These are phyloP conservation scores for Akanthomyces muscarius DNA, from an alignment of 2,329 filamentous ascomycete species.

Conservation along the genomic window DNA sequence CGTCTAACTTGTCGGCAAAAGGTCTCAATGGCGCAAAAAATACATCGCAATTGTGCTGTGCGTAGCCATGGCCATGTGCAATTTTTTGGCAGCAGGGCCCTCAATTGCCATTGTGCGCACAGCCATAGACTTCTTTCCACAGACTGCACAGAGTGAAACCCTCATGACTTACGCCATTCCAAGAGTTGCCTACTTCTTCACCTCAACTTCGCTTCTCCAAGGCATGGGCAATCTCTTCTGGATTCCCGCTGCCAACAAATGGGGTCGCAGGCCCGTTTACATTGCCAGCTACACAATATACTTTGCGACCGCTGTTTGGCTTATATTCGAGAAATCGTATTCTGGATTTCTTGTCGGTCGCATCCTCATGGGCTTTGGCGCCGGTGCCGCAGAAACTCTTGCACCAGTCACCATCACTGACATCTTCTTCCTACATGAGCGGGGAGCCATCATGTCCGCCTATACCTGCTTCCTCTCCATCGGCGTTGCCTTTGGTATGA, in stretches of 20 bases:
- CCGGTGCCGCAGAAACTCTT: conserved; percentile 50
- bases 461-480: conserved; percentile 40
- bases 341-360: conserved; percentile 41
- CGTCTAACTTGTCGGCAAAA: conserved; percentile 21
- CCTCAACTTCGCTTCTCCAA: conserved; percentile 45
- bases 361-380: conserved; percentile 49
- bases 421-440: conserved; percentile 54
- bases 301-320: conserved; percentile 38
- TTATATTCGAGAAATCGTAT: conserved; percentile 40
- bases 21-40: conserved; percentile 44
- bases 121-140: conserved; percentile 44
- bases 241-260: conserved; percentile 44
- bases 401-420: conserved; percentile 51
- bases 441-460: conserved; percentile 47
- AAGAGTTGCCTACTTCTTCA: conserved; percentile 50
- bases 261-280: conserved; percentile 41
- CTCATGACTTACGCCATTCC: conserved; percentile 34
- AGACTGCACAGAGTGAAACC: conserved; percentile 26
- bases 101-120: conserved; percentile 47
- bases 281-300: conserved; percentile 42
- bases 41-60: conserved; percentile 49
- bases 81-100: conserved; percentile 54
- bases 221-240: conserved; percentile 45
- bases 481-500: conserved; percentile 40
- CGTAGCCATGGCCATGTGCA: conserved; percentile 51